Evolutionary conservation across 2,329 filamentous ascomycete species (phyloP).

Genomic region (Exophiala mesophila): DNA sequence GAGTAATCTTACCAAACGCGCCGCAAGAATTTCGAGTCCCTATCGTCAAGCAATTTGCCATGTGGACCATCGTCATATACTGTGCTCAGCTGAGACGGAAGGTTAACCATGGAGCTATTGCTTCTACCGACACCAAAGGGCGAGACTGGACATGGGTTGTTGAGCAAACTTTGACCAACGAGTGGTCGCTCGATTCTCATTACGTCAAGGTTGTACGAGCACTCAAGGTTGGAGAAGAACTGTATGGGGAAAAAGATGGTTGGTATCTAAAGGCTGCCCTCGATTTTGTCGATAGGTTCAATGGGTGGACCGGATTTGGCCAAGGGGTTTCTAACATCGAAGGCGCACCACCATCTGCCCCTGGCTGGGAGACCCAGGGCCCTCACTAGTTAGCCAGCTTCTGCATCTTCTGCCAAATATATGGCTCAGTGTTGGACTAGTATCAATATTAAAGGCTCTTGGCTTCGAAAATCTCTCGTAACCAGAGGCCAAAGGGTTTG

Average conservation of each 20-base stretch:
- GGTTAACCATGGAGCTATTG: not conserved
- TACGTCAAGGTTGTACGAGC: slow-evolving; percentile 53
- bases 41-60: slow-evolving; percentile 5
- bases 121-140: not conserved
- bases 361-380: no score
- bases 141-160: slow-evolving; percentile 8
- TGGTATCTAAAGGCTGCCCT: slow-evolving; percentile 31
- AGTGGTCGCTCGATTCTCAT: slow-evolving; percentile 10
- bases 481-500: no score
- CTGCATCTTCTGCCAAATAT: no score
- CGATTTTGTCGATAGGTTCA: slow-evolving; percentile 29
- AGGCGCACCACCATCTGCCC: no score
- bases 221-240: slow-evolving; percentile 1
- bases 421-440: no score
- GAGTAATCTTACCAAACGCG: slow-evolving; percentile 2
- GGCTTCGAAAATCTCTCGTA: no score
- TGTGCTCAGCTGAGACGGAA: slow-evolving; percentile 2
- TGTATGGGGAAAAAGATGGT: slow-evolving; percentile 27
- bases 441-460: no score
- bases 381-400: no score
- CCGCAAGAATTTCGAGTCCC: not conserved
- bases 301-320: slow-evolving; percentile 1
- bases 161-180: slow-evolving; percentile 4
- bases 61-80: slow-evolving; percentile 9
- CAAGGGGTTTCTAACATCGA: no score